Evolutionary conservation across 2,329 filamentous ascomycete genomes (phyloP), one percentile per base, ranked within the genome.

Genomic region (Penicillium hesseltinei): DNA sequence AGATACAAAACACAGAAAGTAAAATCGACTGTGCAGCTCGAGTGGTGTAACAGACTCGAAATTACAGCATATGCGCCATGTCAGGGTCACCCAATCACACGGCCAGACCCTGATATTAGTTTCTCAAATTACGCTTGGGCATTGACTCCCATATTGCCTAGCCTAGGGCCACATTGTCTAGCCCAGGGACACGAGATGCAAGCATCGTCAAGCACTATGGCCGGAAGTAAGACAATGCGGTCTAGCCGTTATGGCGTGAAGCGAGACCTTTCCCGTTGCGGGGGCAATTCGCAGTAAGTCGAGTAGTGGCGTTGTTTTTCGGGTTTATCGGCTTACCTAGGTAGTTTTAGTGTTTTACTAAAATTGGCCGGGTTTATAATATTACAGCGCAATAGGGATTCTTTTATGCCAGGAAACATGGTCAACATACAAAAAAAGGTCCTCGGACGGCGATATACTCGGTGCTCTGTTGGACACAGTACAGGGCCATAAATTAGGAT

Each of bases 131-230:
- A 19, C 49, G 43, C 36, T 45, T 55, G 53, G 33, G 35, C 42
- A 54, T 21, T 52, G 31, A n/a, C 27, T n/a, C 19, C 19, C 43
- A 36, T n/a, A 57, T 49, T 44, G 44, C 52, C 52, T 58, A 53
- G 49, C 13, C 19, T 42, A 57, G 54, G 54, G 42, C 19, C 43
- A 36, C 21, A 57, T 49, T 44, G 44, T 50, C 52, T 58, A 53
- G 49, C 13, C 19, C 49, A 57, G 52, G 54, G 42, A 49, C 43
- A 39, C 15, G 21, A 38, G 50, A 50, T 36, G 59, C 51, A 64
- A 64, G 62, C 60, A 51, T 56, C 54, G 50, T 57, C 45, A 64
- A 62, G 59, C 61, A 62, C 56, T 62, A 45, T 46, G 33, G 19
- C 21, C 35, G n/a, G 42, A 56, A 46, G 42, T 53, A 46, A 47